phyloP scores from a whole-genome alignment of 1,284 basidiomycete species.

The Malassezia slooffiae region DNA sequence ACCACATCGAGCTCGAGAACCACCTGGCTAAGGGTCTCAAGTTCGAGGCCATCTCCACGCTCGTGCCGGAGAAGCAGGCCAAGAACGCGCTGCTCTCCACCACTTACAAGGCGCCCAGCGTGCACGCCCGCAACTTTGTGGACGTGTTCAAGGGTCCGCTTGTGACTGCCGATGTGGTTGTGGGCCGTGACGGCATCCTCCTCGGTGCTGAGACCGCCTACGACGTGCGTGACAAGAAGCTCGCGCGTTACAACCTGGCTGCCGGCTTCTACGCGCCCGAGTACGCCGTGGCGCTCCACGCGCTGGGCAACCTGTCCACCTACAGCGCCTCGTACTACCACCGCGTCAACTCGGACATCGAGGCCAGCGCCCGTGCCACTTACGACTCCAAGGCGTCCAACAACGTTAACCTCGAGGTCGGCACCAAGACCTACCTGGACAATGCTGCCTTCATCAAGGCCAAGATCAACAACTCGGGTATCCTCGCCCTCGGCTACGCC shows the following conservation, averaged over 20 bases:
- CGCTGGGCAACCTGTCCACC: slow-evolving; percentile 82
- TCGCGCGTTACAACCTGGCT: slow-evolving; percentile 84
- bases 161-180: slow-evolving; percentile 75
- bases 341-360: slow-evolving; percentile 83
- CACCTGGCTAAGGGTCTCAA: slow-evolving; percentile 93
- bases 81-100: slow-evolving; percentile 64
- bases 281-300: slow-evolving; percentile 90
- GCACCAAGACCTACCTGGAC: slow-evolving; percentile 80
- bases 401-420: slow-evolving; percentile 86
- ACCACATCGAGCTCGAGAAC: slow-evolving; percentile 91
- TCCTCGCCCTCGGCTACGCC: slow-evolving; percentile 42
- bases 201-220: slow-evolving; percentile 91
- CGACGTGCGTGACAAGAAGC: slow-evolving; percentile 84
- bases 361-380: slow-evolving; percentile 79
- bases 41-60: slow-evolving; percentile 74
- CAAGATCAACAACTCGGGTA: slow-evolving; percentile 83
- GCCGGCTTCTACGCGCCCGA: slow-evolving; percentile 90
- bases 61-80: slow-evolving; percentile 65
- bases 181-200: slow-evolving; percentile 95
- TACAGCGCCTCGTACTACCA: slow-evolving; percentile 98
- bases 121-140: slow-evolving; percentile 82
- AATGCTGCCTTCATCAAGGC: slow-evolving; percentile 85
- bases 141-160: slow-evolving; percentile 98
- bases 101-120: slow-evolving; percentile 89
- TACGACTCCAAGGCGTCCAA: slow-evolving; percentile 81